phyloP scores from a whole-genome alignment of 2,329 filamentous ascomycete species.

The Neurospora sp. region DNA sequence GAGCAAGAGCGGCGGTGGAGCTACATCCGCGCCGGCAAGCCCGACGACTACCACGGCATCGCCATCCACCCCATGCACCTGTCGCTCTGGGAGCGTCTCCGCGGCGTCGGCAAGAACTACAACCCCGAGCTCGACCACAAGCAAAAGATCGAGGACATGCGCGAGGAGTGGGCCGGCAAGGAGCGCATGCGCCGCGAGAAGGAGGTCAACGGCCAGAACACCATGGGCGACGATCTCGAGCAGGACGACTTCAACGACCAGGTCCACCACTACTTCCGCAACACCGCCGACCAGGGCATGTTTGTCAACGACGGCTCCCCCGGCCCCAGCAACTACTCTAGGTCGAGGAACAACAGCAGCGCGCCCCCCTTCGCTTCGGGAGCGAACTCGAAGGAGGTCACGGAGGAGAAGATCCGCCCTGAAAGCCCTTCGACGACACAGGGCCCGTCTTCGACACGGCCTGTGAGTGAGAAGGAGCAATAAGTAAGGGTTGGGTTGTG shows the following conservation, averaged over 20 bases:
- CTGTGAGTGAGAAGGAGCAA: neutral
- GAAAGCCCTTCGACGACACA: neutral
- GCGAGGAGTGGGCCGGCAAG: slow-evolving; percentile 48
- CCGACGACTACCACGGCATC: slow-evolving; percentile 81
- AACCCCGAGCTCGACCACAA: slow-evolving; percentile 73
- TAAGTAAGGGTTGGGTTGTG: neutral
- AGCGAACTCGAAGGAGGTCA: neutral
- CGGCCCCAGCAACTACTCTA: neutral
- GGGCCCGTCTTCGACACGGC: neutral
- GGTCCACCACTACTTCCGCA: slow-evolving; percentile 45
- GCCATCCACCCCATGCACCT: slow-evolving; percentile 85
- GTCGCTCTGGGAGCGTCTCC: slow-evolving; percentile 75
- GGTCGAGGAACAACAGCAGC: neutral
- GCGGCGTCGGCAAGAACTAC: slow-evolving; percentile 72
- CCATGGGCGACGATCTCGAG: slow-evolving; percentile 18
- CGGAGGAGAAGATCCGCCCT: neutral
- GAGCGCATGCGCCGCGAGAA: slow-evolving; percentile 31
- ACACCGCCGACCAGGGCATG: slow-evolving; percentile 15
- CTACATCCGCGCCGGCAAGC: slow-evolving; percentile 70
- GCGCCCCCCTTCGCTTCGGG: neutral
- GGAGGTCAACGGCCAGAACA: slow-evolving; percentile 24
- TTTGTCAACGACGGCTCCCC: neutral
- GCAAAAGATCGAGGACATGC: slow-evolving; percentile 76
- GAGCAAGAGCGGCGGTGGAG: slow-evolving; percentile 92
- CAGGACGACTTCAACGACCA: slow-evolving; percentile 42